Conservation (phyloP, 1,139 yeast species). For the Pichia sp. region DNA sequence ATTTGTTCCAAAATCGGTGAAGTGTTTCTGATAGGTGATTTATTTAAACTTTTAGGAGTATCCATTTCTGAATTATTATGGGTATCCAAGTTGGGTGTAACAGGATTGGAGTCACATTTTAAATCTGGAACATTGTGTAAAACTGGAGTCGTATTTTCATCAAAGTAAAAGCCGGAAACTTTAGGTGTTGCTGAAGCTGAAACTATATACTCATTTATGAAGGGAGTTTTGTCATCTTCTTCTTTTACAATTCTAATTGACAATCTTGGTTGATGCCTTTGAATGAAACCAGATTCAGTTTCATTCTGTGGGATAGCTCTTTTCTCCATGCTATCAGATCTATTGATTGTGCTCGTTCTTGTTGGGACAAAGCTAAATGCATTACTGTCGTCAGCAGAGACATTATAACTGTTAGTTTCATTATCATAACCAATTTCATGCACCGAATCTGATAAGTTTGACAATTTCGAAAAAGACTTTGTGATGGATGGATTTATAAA, state of each 20-base stretch:
- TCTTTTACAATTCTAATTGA: constrained; percentile 21
- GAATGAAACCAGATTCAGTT: constrained; percentile 3
- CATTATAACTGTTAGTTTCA: background rate
- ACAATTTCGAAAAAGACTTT: constrained; percentile 7
- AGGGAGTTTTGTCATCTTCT: constrained; percentile 5
- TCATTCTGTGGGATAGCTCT: no score
- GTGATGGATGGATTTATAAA: constrained; percentile 14
- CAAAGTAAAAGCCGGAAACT: background rate
- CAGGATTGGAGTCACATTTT: background rate
- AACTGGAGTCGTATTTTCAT: background rate
- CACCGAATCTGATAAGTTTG: constrained; percentile 12
- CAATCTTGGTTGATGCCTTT: constrained; percentile 7
- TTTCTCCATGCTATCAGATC: no score
- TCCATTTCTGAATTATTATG: constrained; percentile 1
- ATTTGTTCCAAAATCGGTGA: constrained; percentile 12
- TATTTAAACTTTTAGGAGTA: constrained; percentile 5
- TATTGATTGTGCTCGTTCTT: constrained; percentile 1
- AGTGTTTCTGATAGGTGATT: constrained; percentile 9
- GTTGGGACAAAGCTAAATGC: constrained; percentile 13
- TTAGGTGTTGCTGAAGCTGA: background rate
- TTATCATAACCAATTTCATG: constrained; percentile 22
- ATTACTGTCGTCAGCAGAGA: background rate
- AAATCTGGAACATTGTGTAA: background rate
- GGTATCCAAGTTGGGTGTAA: constrained; percentile 4
- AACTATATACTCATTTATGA: constrained; percentile 1